Evolutionary conservation across 345 rosid genomes (phyloP).

Genomic region (Conringia planisiliqua): DNA sequence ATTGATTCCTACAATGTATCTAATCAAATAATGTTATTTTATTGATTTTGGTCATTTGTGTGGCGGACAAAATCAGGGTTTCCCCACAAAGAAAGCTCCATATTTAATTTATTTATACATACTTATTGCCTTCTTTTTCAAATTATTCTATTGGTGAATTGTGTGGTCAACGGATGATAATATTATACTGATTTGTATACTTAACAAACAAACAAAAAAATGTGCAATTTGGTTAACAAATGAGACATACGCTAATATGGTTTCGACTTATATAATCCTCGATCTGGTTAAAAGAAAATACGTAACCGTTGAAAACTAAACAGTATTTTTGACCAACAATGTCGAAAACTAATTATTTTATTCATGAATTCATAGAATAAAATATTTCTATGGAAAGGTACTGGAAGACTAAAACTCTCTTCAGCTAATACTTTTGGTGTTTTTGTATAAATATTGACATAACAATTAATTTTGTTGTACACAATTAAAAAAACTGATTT

Average conservation of each 20-base stretch:
- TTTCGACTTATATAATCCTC: not conserved
- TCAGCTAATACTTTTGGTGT: not conserved
- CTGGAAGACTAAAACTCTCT: not conserved
- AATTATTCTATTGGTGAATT: not conserved
- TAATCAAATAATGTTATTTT: constrained; percentile 18
- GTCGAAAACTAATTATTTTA: not conserved
- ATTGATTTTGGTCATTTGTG: constrained; percentile 18
- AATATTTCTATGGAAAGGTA: not conserved
- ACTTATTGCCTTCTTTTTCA: constrained; percentile 12
- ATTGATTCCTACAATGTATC: constrained; percentile 34
- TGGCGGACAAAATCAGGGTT: constrained; percentile 39
- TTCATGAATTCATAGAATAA: not conserved
- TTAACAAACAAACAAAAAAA: not conserved
- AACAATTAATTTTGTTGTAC: not conserved
- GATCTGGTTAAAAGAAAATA: not conserved
- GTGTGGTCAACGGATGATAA: not conserved
- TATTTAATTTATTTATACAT: not conserved
- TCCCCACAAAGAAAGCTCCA: constrained; percentile 25
- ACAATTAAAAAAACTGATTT: constrained; percentile 8
- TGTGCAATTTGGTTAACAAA: not conserved
- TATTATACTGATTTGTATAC: not conserved
- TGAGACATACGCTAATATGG: not conserved
- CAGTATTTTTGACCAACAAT: not conserved
- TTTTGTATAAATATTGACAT: not conserved
- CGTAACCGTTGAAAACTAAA: not conserved